phyloP scores from a whole-genome alignment of 176 grass and related monocot genomes.

The Paspalum vaginatum region DNA sequence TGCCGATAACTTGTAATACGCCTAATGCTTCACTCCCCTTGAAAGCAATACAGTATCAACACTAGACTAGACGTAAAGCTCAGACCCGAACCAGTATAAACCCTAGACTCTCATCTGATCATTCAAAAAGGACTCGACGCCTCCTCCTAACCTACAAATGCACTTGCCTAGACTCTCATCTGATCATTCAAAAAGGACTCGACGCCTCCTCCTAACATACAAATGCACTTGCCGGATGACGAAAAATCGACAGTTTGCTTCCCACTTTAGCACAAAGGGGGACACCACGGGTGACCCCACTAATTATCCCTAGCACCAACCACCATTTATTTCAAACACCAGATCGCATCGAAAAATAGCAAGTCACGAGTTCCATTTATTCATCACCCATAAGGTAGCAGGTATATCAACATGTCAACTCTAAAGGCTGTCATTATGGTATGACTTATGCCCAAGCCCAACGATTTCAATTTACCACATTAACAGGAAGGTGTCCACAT shows the following conservation, averaged over 20 bases:
- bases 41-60: too few species aligned
- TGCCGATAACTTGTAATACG: too few species aligned
- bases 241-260: background rate
- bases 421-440: conserved; percentile 32
- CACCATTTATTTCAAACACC: conserved; percentile 14
- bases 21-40: too few species aligned
- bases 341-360: background rate
- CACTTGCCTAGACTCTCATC: too few species aligned
- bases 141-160: too few species aligned
- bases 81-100: too few species aligned
- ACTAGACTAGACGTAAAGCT: too few species aligned
- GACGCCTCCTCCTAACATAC: too few species aligned
- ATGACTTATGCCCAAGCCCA: conserved; percentile 43
- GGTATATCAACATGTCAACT: conserved; percentile 24
- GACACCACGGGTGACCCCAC: background rate
- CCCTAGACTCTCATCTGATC: too few species aligned
- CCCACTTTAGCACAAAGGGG: background rate
- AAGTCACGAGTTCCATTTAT: conserved; percentile 37
- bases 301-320: background rate
- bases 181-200: too few species aligned
- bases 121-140: too few species aligned
- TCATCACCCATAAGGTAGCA: conserved; percentile 38
- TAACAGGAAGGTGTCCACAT: conserved; percentile 17
- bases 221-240: too few species aligned
- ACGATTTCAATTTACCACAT: conserved; percentile 9